Percentiles rank a stretch among this genome's conserved stretches.
Conservation (phyloP, 1,139 yeast species). For the Saccharomyces hybrid region DNA sequence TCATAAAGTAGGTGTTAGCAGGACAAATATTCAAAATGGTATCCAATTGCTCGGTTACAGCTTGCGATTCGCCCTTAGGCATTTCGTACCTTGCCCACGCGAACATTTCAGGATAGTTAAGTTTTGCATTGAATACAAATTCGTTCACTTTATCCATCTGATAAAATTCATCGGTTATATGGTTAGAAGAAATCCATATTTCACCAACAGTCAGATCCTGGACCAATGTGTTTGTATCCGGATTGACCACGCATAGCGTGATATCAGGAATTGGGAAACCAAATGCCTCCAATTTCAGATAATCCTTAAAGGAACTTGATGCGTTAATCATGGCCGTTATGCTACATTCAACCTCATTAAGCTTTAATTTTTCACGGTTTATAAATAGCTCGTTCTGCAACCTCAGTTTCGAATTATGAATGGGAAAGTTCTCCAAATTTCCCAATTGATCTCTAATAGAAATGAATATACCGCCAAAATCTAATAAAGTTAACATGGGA, state of each 20-base stretch:
- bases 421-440: conserved; percentile 26
- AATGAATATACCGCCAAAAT: conserved; percentile 93
- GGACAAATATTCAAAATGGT: conserved; percentile 29
- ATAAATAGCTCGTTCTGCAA: conserved; percentile 52
- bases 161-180: conserved; percentile 30
- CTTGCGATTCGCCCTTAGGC: conserved; percentile 1
- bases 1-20: conserved; percentile 45
- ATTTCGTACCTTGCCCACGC: conserved; percentile 13
- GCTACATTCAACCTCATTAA: conserved; percentile 57
- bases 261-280: conserved; percentile 95
- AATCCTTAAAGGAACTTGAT: conserved; percentile 32
- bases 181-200: conserved; percentile 60
- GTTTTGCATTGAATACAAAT: conserved; percentile 31
- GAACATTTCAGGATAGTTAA: conserved; percentile 29
- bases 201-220: conserved; percentile 94
- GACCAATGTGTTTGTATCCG: conserved; percentile 73
- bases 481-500: conserved; percentile 82
- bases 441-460: conserved; percentile 86
- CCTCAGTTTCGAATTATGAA: conserved; percentile 24
- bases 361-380: conserved; percentile 72
- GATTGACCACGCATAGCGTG: conserved; percentile 86
- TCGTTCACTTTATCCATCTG: conserved; percentile 32
- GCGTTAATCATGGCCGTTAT: conserved; percentile 28
- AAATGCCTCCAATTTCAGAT: conserved; percentile 76
- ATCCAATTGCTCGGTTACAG: conserved; percentile 22